Percentiles rank a stretch among this genome's conserved stretches.
phyloP scores from a whole-genome alignment of 805 yeast genomes.

The Starmerella floris region DNA sequence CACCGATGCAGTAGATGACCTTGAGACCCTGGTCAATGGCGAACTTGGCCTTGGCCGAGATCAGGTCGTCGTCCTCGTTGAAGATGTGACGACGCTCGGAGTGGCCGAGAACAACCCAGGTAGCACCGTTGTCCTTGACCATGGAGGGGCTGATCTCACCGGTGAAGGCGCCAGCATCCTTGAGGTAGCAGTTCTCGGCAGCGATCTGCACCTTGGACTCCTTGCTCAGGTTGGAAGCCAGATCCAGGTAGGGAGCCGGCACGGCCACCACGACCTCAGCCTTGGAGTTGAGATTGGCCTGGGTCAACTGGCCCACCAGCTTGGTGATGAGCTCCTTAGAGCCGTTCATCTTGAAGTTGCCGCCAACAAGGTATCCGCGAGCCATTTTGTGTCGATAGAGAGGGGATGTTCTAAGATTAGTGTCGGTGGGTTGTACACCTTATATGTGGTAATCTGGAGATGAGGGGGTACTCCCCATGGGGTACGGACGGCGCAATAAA shows the following conservation, averaged over 20 bases:
- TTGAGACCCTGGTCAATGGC: constrained; percentile 80
- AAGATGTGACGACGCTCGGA: constrained; percentile 94
- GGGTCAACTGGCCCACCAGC: constrained; percentile 73
- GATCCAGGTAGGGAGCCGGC: constrained; percentile 81
- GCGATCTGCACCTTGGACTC: constrained; percentile 58
- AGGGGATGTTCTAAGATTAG: not conserved
- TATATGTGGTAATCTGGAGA: too few relatives aligned
- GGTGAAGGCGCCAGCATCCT: constrained; percentile 92
- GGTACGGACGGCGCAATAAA: not conserved
- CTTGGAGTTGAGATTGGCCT: constrained; percentile 55
- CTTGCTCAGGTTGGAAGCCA: constrained; percentile 59
- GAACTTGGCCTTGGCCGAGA: constrained; percentile 88
- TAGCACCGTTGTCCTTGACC: constrained; percentile 80
- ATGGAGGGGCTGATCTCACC: constrained; percentile 89
- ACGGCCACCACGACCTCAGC: constrained; percentile 94
- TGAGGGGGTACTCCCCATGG: too few relatives aligned
- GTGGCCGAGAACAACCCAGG: constrained; percentile 95
- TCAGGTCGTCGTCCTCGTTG: constrained; percentile 77
- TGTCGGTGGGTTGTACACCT: too few relatives aligned
- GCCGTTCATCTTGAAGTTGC: constrained; percentile 99
- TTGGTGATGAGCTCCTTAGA: constrained; percentile 68
- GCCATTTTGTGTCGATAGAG: too few relatives aligned
- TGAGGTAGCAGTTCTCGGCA: constrained; percentile 82
- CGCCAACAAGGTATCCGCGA: constrained; percentile 93
- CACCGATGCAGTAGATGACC: constrained; percentile 96